Conservation (phyloP, 208 protist genomes). For the Leishmania guyanensis region DNA sequence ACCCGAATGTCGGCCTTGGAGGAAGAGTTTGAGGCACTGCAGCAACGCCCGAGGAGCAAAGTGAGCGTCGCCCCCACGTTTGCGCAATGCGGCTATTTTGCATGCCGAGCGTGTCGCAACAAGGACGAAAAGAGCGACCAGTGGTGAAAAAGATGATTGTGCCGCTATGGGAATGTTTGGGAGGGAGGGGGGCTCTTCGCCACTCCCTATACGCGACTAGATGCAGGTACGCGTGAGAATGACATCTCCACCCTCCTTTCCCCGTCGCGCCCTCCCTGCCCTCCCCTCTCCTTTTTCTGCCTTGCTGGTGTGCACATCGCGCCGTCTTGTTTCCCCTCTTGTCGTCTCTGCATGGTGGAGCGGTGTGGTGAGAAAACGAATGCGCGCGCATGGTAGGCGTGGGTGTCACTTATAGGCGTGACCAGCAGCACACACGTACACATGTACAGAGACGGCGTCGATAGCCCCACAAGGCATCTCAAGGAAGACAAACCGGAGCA, state of each 20-base stretch:
- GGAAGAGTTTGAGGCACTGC: background rate
- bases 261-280: background rate
- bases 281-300: background rate
- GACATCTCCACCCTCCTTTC: background rate
- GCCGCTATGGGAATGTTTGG: background rate
- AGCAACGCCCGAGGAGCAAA: background rate
- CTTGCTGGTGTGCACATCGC: background rate
- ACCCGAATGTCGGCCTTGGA: background rate
- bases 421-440: background rate
- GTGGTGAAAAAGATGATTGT: background rate
- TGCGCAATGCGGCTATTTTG: background rate
- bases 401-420: background rate
- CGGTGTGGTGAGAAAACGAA: background rate
- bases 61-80: background rate
- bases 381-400: background rate
- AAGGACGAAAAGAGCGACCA: background rate
- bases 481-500: conserved; percentile 16
- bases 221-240: background rate
- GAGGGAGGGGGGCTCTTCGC: background rate
- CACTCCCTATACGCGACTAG: background rate
- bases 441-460: background rate
- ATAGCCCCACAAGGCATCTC: conserved; percentile 8
- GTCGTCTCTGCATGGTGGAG: too few relatives aligned
- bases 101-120: background rate
- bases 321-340: background rate